phyloP scores from a whole-genome alignment of 768 basidiomycete species.

The Chlorophyllum brunneum region DNA sequence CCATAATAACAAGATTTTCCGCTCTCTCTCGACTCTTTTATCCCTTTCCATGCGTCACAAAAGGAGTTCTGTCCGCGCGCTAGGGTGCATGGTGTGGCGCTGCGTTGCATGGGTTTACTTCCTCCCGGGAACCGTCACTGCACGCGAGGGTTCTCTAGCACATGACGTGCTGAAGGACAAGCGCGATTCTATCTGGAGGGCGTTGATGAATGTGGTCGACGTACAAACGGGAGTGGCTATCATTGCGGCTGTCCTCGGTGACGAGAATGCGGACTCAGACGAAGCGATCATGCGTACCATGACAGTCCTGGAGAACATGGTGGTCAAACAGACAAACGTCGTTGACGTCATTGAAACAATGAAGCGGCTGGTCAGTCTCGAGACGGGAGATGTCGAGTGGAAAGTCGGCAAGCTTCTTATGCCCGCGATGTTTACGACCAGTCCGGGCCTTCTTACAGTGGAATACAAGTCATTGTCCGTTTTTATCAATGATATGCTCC shows the following conservation, averaged over 20 bases:
- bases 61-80: constrained; percentile 59
- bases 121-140: constrained; percentile 32
- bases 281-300: constrained; percentile 45
- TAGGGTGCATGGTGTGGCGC: constrained; percentile 66
- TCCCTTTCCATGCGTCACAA: constrained; percentile 55
- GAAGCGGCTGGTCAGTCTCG: constrained; percentile 32
- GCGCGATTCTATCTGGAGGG: constrained; percentile 40
- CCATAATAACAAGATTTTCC: constrained; percentile 38
- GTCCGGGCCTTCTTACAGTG: constrained; percentile 21
- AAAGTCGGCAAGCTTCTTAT: constrained; percentile 24
- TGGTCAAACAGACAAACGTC: constrained; percentile 44
- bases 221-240: constrained; percentile 48
- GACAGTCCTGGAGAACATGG: constrained; percentile 52
- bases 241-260: constrained; percentile 48
- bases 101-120: constrained; percentile 62
- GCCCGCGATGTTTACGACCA: constrained; percentile 22
- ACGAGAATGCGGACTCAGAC: constrained; percentile 25
- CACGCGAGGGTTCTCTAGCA: constrained; percentile 4
- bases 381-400: constrained; percentile 37
- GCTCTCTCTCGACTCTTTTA: constrained; percentile 47
- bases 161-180: constrained; percentile 21
- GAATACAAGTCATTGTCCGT: constrained; percentile 18
- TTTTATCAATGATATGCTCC: constrained; percentile 9
- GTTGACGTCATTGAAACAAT: constrained; percentile 52
- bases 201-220: constrained; percentile 49